Evolutionary conservation across 1,139 yeast genomes (phyloP).

Genomic region (Candida albicans): DNA sequence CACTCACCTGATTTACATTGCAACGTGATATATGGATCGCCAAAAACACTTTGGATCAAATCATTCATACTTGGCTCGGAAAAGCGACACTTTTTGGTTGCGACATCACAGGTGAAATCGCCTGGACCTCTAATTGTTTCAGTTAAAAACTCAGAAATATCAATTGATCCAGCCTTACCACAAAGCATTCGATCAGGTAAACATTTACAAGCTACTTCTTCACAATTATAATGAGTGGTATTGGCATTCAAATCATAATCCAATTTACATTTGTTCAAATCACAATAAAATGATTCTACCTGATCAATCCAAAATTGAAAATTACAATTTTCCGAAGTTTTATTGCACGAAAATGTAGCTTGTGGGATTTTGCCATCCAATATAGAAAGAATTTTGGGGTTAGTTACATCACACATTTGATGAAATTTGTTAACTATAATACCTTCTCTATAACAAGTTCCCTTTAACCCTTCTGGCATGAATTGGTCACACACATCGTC

Average conservation of each 20-base stretch:
- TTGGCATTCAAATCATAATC: constrained; percentile 63
- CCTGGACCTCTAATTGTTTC: constrained; percentile 95
- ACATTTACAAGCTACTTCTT: constrained; percentile 77
- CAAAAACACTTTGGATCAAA: constrained; percentile 83
- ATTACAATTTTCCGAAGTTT: constrained; percentile 64
- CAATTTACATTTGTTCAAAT: constrained; percentile 67
- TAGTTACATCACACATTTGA: constrained; percentile 94
- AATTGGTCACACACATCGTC: constrained; percentile 81
- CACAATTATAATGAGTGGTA: constrained; percentile 76
- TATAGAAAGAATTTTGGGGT: constrained; percentile 77
- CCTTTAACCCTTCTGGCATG: constrained; percentile 83
- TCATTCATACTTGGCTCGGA: constrained; percentile 97
- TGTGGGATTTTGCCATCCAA: constrained; percentile 82
- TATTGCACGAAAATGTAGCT: constrained; percentile 87
- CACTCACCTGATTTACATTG: constrained; percentile 87
- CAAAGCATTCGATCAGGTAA: constrained; percentile 91
- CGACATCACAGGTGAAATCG: constrained; percentile 76
- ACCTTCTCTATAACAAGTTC: constrained; percentile 91
- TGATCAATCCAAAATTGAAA: constrained; percentile 97
- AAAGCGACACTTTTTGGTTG: constrained; percentile 63
- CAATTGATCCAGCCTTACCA: constrained; percentile 92
- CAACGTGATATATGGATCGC: constrained; percentile 84
- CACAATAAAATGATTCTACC: constrained; percentile 87
- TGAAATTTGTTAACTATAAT: constrained; percentile 75
- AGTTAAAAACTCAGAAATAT: constrained; percentile 86